Base-by-base conservation (phyloP, 129 eudicot species). In the Artemisia tridentata region DNA sequence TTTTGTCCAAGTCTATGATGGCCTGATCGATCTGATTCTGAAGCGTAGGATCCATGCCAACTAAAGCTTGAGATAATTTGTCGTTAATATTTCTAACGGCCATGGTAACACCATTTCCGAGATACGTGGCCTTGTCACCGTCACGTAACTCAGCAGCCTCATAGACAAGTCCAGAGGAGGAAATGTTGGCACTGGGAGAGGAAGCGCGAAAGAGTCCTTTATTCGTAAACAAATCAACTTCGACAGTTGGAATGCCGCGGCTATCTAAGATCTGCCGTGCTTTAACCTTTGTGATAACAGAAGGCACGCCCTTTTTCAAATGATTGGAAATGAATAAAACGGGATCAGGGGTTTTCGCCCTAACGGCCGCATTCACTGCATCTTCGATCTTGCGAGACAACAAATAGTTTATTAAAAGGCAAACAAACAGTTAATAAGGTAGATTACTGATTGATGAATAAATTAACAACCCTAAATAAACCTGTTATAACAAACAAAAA, bases 31-130 rank as follows among this genome's bases (percentile, higher is more conserved):
- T 89, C 74, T 92, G 98, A 70, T 80, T 69, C 77, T 92, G 98
- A 74, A 92, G 96, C 62, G 88, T 89, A 58, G 98, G 98, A 80
- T 92, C 98, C 98, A 92, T 89, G 55, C 98, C 98, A 75, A 89
- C 57, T 56, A 92, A 78, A 74, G 98, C 98, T 81, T 89, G 96
- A 55, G 92, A 86, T 73, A 92, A 87, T 74, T 87, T 89, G 76
- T 92, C 98, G 79, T 92, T 92, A 61, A 92, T 74, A 85, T 89
- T 87, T 63, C 67, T 89, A 65, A 89, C 92, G 65, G 96, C 96
- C 85, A 82, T 89, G 52, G 45, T 83, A 31, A 92, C 98, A 77
- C 95, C 87, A 80, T 92, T 89, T 55, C 98, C 92, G 77, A 89
- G 95, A 85, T 92, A 79, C n/a, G n/a, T n/a, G n/a, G n/a, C n/a